Evolutionary conservation across 495 filamentous ascomycete species (phyloP).

Genomic region (Xylaria telfairii): DNA sequence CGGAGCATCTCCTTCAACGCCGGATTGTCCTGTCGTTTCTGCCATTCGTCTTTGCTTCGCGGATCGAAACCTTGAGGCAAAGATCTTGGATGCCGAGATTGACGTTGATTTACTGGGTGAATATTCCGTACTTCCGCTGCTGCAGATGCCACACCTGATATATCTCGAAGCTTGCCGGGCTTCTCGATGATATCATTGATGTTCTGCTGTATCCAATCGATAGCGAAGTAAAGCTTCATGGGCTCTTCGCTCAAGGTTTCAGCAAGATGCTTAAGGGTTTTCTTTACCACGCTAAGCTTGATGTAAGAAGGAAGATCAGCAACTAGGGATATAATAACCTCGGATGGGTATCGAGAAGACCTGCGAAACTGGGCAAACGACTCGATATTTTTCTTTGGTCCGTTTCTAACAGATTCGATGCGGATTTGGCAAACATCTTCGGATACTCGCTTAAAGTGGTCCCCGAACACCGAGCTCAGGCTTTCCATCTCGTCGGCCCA

Average conservation of each 20-base stretch:
- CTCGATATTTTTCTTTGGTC: slow-evolving; percentile 48
- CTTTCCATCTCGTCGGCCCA: slow-evolving; percentile 88
- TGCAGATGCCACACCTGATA: slow-evolving; percentile 71
- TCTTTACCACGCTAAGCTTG: slow-evolving; percentile 84
- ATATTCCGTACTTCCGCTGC: slow-evolving; percentile 54
- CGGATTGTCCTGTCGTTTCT: slow-evolving; percentile 52
- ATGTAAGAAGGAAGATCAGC: slow-evolving; percentile 87
- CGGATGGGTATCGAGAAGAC: slow-evolving; percentile 70
- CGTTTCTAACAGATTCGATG: slow-evolving; percentile 53
- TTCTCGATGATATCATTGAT: slow-evolving; percentile 76
- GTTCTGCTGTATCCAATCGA: slow-evolving; percentile 88
- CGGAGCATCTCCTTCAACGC: slow-evolving; percentile 73
- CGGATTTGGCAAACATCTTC: slow-evolving; percentile 69
- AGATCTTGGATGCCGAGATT: slow-evolving; percentile 59
- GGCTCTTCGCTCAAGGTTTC: slow-evolving; percentile 75
- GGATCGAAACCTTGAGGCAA: slow-evolving; percentile 52
- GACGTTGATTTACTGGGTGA: slow-evolving; percentile 37
- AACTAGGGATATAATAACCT: slow-evolving; percentile 75
- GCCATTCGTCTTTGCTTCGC: slow-evolving; percentile 54
- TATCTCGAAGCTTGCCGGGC: slow-evolving; percentile 82
- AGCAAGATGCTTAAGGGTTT: slow-evolving; percentile 70
- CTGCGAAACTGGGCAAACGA: slow-evolving; percentile 58
- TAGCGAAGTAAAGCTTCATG: slow-evolving; percentile 82
- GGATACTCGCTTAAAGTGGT: slow-evolving; percentile 64
- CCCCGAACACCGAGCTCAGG: slow-evolving; percentile 78